phyloP scores from a whole-genome alignment of 176 grass and related monocot species.

The Coix lacrymajobi region DNA sequence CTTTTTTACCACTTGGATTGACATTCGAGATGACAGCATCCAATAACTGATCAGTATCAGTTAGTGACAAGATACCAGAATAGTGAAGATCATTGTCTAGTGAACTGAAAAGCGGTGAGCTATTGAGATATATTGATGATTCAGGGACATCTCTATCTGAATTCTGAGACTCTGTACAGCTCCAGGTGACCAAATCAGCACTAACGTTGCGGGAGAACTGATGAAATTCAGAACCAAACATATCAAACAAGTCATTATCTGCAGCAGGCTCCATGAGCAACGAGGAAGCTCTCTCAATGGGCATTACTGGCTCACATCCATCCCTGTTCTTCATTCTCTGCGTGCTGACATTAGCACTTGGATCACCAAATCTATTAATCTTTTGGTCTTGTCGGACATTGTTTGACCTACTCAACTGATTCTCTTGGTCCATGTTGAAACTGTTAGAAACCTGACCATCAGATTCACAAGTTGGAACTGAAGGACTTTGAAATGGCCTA shows the following conservation, averaged over 20 bases:
- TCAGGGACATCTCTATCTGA: constrained; percentile 41
- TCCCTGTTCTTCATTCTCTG: constrained; percentile 24
- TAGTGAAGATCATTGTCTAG: constrained; percentile 33
- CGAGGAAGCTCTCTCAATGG: constrained; percentile 17
- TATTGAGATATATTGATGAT: constrained; percentile 31
- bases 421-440: constrained; percentile 28
- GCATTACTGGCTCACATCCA: not conserved
- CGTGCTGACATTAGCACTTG: constrained; percentile 4
- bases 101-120: constrained; percentile 36
- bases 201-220: constrained; percentile 29
- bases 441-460: constrained; percentile 33
- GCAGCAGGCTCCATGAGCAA: constrained; percentile 35
- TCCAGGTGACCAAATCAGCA: constrained; percentile 42
- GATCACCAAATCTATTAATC: constrained; percentile 28
- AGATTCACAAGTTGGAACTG: constrained; percentile 21
- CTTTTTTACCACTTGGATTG: constrained; percentile 49
- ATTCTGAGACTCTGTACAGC: constrained; percentile 27
- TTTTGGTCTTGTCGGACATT: constrained; percentile 22
- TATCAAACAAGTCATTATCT: constrained; percentile 59
- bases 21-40: constrained; percentile 75
- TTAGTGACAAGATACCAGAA: constrained; percentile 52
- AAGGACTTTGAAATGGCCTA: constrained; percentile 26
- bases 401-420: constrained; percentile 27
- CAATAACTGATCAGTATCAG: constrained; percentile 64
- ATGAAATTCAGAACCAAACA: constrained; percentile 53